Conservation (phyloP, 176 grass and related monocot species). For the Avena insularis region DNA sequence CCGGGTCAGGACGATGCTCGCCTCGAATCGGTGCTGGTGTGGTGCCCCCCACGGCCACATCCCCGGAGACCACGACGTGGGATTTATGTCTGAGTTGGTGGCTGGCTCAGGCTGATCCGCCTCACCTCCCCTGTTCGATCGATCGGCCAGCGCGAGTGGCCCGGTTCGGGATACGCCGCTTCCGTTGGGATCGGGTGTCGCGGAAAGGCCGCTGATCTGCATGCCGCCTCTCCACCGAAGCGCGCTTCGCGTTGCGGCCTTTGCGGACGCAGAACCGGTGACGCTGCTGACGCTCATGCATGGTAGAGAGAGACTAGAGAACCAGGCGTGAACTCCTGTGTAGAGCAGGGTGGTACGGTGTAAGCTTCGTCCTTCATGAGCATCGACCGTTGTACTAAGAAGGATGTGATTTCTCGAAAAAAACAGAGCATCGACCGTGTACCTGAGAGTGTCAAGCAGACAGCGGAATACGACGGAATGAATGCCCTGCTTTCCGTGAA, state of each 20-base stretch:
- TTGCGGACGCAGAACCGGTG: too few species aligned
- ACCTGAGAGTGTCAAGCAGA: background rate
- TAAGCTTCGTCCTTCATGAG: too few species aligned
- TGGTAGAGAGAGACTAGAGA: too few species aligned
- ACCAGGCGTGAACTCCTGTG: too few species aligned
- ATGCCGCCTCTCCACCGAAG: background rate
- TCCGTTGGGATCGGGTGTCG: slow-evolving; percentile 24
- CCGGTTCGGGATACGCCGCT: slow-evolving; percentile 20
- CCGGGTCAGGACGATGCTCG: background rate
- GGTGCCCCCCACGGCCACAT: background rate
- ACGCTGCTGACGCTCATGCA: too few species aligned
- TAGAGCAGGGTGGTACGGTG: too few species aligned
- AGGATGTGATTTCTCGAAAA: too few species aligned
- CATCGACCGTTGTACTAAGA: background rate
- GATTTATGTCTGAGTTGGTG: background rate
- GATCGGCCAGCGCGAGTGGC: background rate
- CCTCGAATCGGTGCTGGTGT: background rate
- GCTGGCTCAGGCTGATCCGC: too few species aligned
- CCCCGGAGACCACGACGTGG: slow-evolving; percentile 24
- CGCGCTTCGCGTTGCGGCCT: background rate
- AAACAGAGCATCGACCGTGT: background rate
- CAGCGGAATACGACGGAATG: background rate
- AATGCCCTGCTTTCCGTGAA: background rate
- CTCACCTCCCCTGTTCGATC: background rate
- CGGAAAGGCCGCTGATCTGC: background rate